These are phyloP conservation scores for Cordyceps cicadae DNA, from an alignment of 2,329 filamentous ascomycete genomes.

Conservation along the genomic window DNA sequence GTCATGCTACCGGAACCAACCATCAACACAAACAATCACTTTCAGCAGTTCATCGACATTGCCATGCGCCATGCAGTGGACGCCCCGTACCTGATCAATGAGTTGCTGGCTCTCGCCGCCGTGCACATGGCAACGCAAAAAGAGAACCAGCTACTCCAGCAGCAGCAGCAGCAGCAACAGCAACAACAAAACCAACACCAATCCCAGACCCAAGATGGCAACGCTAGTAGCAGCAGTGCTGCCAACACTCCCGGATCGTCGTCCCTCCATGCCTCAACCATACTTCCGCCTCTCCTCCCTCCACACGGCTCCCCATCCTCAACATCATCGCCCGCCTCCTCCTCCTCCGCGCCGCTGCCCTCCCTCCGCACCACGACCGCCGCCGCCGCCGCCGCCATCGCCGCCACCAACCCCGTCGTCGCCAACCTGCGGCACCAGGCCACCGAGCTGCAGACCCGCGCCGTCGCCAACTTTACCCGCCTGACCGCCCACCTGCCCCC, in stretches of 20 bases:
- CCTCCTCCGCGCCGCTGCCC: slow-evolving; percentile 8
- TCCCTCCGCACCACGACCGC: not conserved
- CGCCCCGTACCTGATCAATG: slow-evolving; percentile 38
- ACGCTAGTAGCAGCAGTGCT: not conserved
- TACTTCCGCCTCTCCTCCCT: slow-evolving; percentile 4
- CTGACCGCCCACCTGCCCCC: slow-evolving; percentile 17
- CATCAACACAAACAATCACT: slow-evolving; percentile 15
- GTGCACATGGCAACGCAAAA: slow-evolving; percentile 23
- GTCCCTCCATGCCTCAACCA: not conserved
- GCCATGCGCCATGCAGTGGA: slow-evolving; percentile 24
- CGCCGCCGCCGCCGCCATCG: slow-evolving; percentile 11
- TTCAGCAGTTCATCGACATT: slow-evolving; percentile 22
- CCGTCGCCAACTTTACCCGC: slow-evolving; percentile 30
- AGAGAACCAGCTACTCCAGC: slow-evolving; percentile 17
- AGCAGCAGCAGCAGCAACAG: not conserved
- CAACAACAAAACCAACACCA: not conserved
- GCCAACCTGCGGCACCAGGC: slow-evolving; percentile 28
- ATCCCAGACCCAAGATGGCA: not conserved
- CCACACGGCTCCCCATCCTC: slow-evolving; percentile 13
- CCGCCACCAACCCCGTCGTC: not conserved
- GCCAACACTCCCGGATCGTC: slow-evolving; percentile 15
- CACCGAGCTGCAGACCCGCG: slow-evolving; percentile 37
- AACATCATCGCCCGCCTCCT: slow-evolving; percentile 7
- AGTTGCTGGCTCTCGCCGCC: slow-evolving; percentile 37
- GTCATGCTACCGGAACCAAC: slow-evolving; percentile 17